These are phyloP conservation scores for Entonaema liquescens DNA, from an alignment of 495 filamentous ascomycete species.

Conservation along the genomic window DNA sequence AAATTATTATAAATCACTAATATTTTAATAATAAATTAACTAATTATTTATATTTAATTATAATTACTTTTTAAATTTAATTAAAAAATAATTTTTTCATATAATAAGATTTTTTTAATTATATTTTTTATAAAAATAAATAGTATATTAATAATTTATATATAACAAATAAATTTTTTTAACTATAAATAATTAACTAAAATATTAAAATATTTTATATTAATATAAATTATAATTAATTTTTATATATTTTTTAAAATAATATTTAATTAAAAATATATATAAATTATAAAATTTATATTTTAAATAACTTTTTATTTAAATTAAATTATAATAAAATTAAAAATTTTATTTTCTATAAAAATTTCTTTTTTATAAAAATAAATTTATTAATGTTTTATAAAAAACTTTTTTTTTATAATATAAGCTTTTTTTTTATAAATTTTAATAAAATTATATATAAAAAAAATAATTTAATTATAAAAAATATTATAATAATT, in stretches of 20 bases:
- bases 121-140: background rate
- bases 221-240: background rate
- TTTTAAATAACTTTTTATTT: background rate
- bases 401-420: too few species aligned
- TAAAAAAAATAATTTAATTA: background rate
- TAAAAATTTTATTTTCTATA: too few species aligned
- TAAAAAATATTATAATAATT: background rate
- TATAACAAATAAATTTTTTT: too few species aligned
- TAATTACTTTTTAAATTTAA: too few species aligned
- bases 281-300: background rate
- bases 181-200: too few species aligned
- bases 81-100: too few species aligned
- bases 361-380: too few species aligned
- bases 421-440: too few species aligned
- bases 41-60: too few species aligned
- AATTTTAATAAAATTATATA: background rate
- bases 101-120: too few species aligned
- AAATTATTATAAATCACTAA: constrained; percentile 3
- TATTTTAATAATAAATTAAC: too few species aligned
- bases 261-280: background rate
- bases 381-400: too few species aligned
- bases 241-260: constrained; percentile 4
- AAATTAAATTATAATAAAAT: background rate
- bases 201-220: background rate
- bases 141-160: constrained; percentile 3